These are phyloP conservation scores for Boletellus ananas DNA, from an alignment of 768 basidiomycete species.

Conservation along the genomic window DNA sequence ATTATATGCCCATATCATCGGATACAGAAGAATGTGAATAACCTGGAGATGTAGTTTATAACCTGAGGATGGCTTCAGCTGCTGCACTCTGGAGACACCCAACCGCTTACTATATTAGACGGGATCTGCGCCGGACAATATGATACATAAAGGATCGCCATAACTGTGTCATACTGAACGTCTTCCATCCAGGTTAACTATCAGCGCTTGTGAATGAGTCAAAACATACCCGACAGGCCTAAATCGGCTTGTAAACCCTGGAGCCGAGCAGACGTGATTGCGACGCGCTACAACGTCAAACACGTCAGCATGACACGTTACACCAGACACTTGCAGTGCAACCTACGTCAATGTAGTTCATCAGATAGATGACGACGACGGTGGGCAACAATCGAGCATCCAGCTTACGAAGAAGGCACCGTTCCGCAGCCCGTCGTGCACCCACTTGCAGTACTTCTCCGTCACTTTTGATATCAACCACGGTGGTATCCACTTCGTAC, in stretches of 20 bases:
- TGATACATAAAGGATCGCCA: constrained; percentile 56
- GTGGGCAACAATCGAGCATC: constrained; percentile 55
- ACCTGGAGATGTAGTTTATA: constrained; percentile 53
- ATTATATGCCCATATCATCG: too few relatives aligned
- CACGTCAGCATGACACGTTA: background rate
- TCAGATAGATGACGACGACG: constrained; percentile 55
- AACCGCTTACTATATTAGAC: constrained; percentile 9
- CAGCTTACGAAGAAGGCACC: constrained; percentile 48
- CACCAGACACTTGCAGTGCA: constrained; percentile 1
- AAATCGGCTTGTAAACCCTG: constrained; percentile 50
- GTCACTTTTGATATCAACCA: background rate
- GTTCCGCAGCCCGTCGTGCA: constrained; percentile 12
- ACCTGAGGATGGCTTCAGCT: constrained; percentile 34
- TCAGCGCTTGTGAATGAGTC: background rate
- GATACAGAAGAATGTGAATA: background rate
- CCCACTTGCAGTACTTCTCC: constrained; percentile 1
- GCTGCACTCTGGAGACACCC: background rate
- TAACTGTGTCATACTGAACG: constrained; percentile 50
- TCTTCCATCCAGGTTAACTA: constrained; percentile 29
- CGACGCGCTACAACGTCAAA: constrained; percentile 37
- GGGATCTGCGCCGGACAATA: constrained; percentile 59
- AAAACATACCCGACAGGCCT: constrained; percentile 37
- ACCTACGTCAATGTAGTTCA: constrained; percentile 66
- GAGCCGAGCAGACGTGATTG: constrained; percentile 47
- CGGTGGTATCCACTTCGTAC: background rate